Evolutionary conservation across 225 moss, liverwort and hornwort genomes (phyloP).

Genomic region (Anthoceros angustus): DNA sequence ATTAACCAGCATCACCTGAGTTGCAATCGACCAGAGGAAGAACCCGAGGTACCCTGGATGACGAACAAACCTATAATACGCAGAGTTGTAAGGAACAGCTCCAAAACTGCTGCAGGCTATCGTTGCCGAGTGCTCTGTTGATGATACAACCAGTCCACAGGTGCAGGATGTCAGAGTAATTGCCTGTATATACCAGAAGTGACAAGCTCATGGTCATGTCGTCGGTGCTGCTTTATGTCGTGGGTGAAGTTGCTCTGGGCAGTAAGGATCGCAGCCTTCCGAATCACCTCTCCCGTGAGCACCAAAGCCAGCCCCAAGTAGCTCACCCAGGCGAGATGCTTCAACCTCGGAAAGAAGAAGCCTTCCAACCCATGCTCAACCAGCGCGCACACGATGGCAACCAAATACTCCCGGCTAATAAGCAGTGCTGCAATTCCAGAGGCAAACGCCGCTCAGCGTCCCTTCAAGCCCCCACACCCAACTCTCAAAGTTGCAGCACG

Average conservation of each 20-base stretch:
- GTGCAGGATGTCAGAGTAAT: background rate
- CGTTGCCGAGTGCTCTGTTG: too few species aligned
- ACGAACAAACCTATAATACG: slow-evolving; percentile 41
- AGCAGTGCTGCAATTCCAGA: background rate
- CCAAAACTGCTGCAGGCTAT: too few species aligned
- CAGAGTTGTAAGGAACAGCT: background rate
- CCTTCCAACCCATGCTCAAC: background rate
- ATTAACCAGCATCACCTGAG: slow-evolving; percentile 72
- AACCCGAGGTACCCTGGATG: slow-evolving; percentile 96
- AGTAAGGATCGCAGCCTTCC: background rate
- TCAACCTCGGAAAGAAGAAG: background rate
- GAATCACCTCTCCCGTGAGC: background rate
- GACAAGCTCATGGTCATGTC: slow-evolving; percentile 3
- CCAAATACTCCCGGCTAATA: background rate
- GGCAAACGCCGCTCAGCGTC: background rate
- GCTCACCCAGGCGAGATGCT: background rate
- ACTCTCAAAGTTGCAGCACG: background rate
- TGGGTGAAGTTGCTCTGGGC: background rate
- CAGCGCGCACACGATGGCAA: background rate
- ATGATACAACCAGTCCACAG: background rate
- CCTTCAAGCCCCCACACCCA: background rate
- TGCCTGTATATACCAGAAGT: slow-evolving; percentile 5
- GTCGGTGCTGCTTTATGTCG: background rate
- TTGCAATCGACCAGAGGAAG: slow-evolving; percentile 82
- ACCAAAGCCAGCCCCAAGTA: background rate